Evolutionary conservation across 179 eudicot genomes (phyloP).

Genomic region (Silene coronaria): DNA sequence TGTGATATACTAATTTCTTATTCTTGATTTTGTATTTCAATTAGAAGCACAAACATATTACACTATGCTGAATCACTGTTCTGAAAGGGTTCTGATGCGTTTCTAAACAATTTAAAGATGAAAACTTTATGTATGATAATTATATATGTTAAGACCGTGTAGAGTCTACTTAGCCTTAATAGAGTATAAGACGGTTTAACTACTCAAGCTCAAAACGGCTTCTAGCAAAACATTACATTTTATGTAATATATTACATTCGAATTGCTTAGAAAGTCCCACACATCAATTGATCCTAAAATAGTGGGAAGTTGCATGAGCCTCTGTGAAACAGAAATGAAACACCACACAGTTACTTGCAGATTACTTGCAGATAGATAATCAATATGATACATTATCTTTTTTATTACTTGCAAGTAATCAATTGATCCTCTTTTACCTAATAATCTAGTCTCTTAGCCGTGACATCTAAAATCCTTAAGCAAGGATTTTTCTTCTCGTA

Average conservation of each 20-base stretch:
- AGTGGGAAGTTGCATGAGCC: conserved; percentile 87
- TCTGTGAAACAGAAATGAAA: conserved; percentile 41
- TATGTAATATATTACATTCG: background rate
- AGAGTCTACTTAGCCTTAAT: background rate
- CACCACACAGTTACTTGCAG: conserved; percentile 18
- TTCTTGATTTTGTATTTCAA: background rate
- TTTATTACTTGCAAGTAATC: too few species aligned
- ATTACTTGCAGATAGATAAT: background rate
- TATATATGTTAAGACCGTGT: background rate
- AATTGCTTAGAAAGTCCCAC: conserved; percentile 99
- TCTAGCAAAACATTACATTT: background rate
- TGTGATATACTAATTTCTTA: conserved; percentile 10
- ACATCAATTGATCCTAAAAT: conserved; percentile 93
- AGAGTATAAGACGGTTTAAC: background rate
- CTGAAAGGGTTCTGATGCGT: background rate
- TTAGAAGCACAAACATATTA: conserved; percentile 10
- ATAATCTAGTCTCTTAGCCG: too few species aligned
- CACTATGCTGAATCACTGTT: background rate
- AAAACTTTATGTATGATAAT: background rate
- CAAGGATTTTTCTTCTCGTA: too few species aligned
- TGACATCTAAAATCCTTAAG: too few species aligned
- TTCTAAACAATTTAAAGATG: background rate
- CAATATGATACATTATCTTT: too few species aligned
- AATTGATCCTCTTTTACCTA: too few species aligned
- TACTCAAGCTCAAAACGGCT: background rate